Conservation (phyloP, 1,139 yeast genomes). For the Pichia sp. region DNA sequence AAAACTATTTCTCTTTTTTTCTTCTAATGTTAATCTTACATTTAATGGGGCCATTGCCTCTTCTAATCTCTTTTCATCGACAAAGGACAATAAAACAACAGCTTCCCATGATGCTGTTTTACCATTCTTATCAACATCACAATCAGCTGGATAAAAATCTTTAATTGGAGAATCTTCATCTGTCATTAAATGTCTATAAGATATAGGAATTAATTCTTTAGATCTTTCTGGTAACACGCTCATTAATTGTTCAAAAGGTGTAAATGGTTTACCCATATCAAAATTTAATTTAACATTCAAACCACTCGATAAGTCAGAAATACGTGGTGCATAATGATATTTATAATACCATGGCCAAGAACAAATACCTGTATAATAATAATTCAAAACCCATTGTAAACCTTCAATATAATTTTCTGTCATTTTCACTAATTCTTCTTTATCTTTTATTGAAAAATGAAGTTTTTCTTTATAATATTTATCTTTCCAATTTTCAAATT, state of each 20-base stretch:
- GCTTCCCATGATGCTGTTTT: conserved; percentile 98
- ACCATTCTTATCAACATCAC: conserved; percentile 87
- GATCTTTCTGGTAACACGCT: conserved; percentile 96
- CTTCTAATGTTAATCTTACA: conserved; percentile 57
- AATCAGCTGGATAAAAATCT: conserved; percentile 87
- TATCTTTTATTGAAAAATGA: conserved; percentile 55
- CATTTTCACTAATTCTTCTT: conserved; percentile 51
- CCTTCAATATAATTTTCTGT: conserved; percentile 90
- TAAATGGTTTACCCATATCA: conserved; percentile 71
- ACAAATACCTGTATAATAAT: conserved; percentile 82
- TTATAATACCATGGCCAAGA: conserved; percentile 94
- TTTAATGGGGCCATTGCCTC: conserved; percentile 67
- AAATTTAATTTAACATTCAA: conserved; percentile 57
- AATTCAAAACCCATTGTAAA: conserved; percentile 89
- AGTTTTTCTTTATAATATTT: conserved; percentile 75
- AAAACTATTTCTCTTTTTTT: conserved; percentile 62
- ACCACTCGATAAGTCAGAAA: conserved; percentile 76
- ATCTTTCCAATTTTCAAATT: conserved; percentile 79
- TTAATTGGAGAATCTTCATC: conserved; percentile 82
- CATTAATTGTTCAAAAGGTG: conserved; percentile 95
- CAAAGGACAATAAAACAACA: conserved; percentile 90
- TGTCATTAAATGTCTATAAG: conserved; percentile 79
- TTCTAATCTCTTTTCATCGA: conserved; percentile 71
- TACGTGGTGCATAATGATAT: conserved; percentile 89
- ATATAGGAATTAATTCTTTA: conserved; percentile 67